These are phyloP conservation scores for Bondarzewia mesenterica DNA, from an alignment of 1,284 basidiomycete species.

Conservation along the genomic window DNA sequence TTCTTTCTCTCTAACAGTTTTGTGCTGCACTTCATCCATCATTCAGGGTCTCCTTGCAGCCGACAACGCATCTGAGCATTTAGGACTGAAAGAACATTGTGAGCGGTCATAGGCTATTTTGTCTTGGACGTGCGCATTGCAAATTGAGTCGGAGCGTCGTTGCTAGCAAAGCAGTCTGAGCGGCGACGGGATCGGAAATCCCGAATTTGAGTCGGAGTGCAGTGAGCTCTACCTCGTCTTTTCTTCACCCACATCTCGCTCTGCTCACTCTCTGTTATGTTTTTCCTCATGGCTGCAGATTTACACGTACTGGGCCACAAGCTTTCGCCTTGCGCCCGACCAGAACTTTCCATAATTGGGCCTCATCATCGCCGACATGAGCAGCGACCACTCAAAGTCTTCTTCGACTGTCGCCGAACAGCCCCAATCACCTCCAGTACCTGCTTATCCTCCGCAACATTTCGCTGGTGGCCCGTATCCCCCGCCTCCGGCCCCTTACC, in stretches of 20 bases:
- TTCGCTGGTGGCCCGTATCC: constrained; percentile 36
- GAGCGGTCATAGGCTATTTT: too few relatives aligned
- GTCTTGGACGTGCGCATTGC: too few relatives aligned
- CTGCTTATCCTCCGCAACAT: constrained; percentile 33
- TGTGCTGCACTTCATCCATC: background rate
- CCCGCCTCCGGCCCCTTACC: constrained; percentile 37
- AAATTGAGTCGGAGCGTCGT: constrained; percentile 14
- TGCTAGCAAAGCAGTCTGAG: constrained; percentile 20
- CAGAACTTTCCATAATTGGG: background rate
- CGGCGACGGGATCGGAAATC: constrained; percentile 31
- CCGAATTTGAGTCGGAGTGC: constrained; percentile 29
- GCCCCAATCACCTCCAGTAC: constrained; percentile 17
- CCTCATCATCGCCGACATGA: constrained; percentile 14
- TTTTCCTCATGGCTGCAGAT: constrained; percentile 3
- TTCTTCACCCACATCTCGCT: constrained; percentile 3
- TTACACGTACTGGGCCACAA: background rate
- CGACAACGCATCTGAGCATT: too few relatives aligned
- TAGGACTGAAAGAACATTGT: too few relatives aligned
- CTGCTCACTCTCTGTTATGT: constrained; percentile 6
- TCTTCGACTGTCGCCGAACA: constrained; percentile 19
- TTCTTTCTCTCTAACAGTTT: background rate
- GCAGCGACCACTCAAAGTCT: constrained; percentile 22
- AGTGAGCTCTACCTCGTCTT: constrained; percentile 15
- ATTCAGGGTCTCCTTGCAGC: background rate
- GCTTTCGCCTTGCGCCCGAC: background rate